These are phyloP conservation scores for Xylariales sp. DNA, from an alignment of 2,329 filamentous ascomycete species.

Conservation along the genomic window DNA sequence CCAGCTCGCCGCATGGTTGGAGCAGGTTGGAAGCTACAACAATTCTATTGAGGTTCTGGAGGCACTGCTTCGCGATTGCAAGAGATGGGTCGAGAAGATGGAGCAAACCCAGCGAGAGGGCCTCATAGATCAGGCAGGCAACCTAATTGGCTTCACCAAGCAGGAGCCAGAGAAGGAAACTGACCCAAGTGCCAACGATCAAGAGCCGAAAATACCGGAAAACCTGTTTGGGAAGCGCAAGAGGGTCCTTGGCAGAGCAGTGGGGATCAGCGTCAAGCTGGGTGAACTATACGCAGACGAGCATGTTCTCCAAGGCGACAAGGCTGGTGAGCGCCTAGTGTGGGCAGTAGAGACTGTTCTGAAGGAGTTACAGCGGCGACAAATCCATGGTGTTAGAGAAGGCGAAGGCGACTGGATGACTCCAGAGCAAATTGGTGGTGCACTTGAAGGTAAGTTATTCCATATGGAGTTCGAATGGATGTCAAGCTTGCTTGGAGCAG, in stretches of 20 bases:
- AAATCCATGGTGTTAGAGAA: conserved; percentile 62
- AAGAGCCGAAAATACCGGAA: conserved; percentile 32
- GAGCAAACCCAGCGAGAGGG: conserved; percentile 46
- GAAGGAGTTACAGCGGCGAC: conserved; percentile 66
- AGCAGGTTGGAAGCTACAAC: conserved; percentile 67
- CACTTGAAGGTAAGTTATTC: conserved; percentile 58
- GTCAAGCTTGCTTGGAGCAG: no score
- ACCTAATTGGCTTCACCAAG: conserved; percentile 16
- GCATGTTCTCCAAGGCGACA: conserved; percentile 68
- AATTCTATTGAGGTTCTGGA: conserved; percentile 75
- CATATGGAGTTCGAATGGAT: no score
- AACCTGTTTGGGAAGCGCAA: conserved; percentile 56
- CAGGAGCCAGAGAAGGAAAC: conserved; percentile 7
- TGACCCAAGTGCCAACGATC: conserved; percentile 13
- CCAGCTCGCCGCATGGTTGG: conserved; percentile 73
- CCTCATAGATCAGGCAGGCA: conserved; percentile 35
- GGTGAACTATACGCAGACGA: conserved; percentile 77
- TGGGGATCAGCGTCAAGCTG: conserved; percentile 77
- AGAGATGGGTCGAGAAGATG: conserved; percentile 53
- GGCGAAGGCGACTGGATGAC: conserved; percentile 70
- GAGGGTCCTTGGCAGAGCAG: conserved; percentile 66
- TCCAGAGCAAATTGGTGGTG: conserved; percentile 66
- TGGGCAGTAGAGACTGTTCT: conserved; percentile 80
- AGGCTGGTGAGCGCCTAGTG: conserved; percentile 69
- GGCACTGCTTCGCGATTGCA: conserved; percentile 66